A percentile compares a stretch with the other conserved stretches of the same genome.
These are phyloP conservation scores for Malbranchea cinnamomea DNA, from an alignment of 2,329 filamentous ascomycete species.

Conservation along the genomic window DNA sequence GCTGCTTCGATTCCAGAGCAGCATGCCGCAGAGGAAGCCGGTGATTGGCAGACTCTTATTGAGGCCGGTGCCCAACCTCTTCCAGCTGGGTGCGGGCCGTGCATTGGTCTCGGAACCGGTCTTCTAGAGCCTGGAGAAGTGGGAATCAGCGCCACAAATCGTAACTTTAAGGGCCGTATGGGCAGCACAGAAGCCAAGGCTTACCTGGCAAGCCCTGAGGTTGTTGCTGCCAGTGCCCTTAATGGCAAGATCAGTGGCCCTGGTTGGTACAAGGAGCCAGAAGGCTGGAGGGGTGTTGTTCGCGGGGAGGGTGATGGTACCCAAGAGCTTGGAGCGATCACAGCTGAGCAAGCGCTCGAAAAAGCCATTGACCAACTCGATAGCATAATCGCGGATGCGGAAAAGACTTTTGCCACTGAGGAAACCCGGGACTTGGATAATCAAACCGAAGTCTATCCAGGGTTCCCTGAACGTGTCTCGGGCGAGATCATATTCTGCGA, in stretches of 20 bases:
- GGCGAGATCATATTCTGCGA: slow-evolving; percentile 86
- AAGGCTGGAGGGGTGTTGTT: slow-evolving; percentile 45
- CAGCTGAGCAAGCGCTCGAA: slow-evolving; percentile 55
- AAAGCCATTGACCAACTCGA: slow-evolving; percentile 58
- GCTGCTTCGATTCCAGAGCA: slow-evolving; percentile 73
- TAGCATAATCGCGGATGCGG: slow-evolving; percentile 22
- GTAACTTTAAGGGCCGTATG: slow-evolving; percentile 89
- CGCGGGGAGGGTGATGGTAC: slow-evolving; percentile 59
- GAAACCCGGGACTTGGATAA: slow-evolving; percentile 1
- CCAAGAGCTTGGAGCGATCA: slow-evolving; percentile 47
- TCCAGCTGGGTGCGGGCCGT: slow-evolving; percentile 64
- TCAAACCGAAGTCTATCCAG: slow-evolving; percentile 68
- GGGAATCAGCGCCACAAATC: slow-evolving; percentile 68
- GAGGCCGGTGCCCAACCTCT: slow-evolving; percentile 63
- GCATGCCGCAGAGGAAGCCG: slow-evolving; percentile 56
- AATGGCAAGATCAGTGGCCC: slow-evolving; percentile 44
- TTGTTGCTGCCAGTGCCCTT: slow-evolving; percentile 80
- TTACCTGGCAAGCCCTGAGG: slow-evolving; percentile 77
- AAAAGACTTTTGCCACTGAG: slow-evolving; percentile 7
- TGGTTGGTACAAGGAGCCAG: slow-evolving; percentile 60
- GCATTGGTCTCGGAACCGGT: slow-evolving; percentile 71
- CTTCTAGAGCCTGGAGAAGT: slow-evolving; percentile 74
- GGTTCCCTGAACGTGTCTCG: slow-evolving; percentile 67
- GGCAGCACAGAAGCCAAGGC: slow-evolving; percentile 64
- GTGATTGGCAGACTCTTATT: slow-evolving; percentile 72